phyloP scores from a whole-genome alignment of 768 basidiomycete genomes.

The Amanita brunnescens region DNA sequence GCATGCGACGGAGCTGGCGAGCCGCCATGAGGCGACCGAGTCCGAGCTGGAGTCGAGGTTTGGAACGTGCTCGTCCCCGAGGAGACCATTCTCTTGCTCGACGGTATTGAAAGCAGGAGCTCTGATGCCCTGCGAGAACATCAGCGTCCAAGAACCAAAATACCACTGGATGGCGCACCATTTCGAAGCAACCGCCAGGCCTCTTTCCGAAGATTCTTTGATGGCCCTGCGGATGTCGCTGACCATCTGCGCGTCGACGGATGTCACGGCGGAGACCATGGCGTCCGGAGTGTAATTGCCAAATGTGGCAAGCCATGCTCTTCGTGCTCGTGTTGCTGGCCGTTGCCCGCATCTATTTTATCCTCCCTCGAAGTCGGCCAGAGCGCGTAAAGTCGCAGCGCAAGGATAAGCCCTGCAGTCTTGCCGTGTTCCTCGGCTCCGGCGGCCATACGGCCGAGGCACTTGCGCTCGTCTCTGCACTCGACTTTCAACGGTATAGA shows the following conservation, averaged over 20 bases:
- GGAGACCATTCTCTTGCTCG: slow-evolving; percentile 31
- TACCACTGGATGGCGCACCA: slow-evolving; percentile 39
- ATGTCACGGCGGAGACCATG: background rate
- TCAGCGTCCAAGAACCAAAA: slow-evolving; percentile 6
- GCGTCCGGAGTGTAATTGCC: background rate
- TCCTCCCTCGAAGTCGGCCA: slow-evolving; percentile 15
- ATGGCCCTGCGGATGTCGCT: slow-evolving; percentile 52
- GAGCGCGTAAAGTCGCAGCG: background rate
- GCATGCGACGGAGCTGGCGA: slow-evolving; percentile 26
- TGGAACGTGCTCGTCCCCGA: slow-evolving; percentile 31
- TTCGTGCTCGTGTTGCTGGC: slow-evolving; percentile 5
- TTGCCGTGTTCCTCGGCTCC: slow-evolving; percentile 91
- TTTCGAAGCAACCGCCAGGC: slow-evolving; percentile 63
- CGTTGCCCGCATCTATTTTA: slow-evolving; percentile 22
- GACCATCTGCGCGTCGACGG: slow-evolving; percentile 27
- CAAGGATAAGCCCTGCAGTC: slow-evolving; percentile 21
- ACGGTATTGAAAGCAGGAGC: slow-evolving; percentile 52
- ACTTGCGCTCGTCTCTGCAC: slow-evolving; percentile 55
- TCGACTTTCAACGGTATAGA: slow-evolving; percentile 70
- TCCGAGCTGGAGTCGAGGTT: slow-evolving; percentile 51
- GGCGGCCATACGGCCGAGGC: slow-evolving; percentile 95
- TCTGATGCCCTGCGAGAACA: slow-evolving; percentile 58
- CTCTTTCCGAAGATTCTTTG: slow-evolving; percentile 67
- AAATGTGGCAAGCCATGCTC: background rate
- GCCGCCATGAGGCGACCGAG: slow-evolving; percentile 30